A percentile compares a stretch with the other conserved stretches of the same genome.
Conservation (phyloP, 2,329 filamentous ascomycete species). For the Aspergillus viridinutans region DNA sequence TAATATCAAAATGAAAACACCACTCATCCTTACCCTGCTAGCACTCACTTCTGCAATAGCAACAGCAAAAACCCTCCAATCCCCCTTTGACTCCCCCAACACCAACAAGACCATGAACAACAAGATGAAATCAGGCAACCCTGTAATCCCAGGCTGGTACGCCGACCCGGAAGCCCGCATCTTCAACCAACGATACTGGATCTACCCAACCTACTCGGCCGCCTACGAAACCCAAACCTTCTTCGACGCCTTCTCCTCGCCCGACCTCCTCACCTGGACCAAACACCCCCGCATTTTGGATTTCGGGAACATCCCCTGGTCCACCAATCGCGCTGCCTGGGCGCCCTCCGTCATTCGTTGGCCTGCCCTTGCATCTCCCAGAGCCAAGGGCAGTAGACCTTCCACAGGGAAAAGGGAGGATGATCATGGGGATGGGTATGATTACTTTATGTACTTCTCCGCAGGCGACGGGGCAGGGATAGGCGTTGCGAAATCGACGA, state of each 20-base stretch:
- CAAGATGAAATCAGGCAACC: slow-evolving; percentile 32
- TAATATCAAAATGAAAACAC: not conserved
- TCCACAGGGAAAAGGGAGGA: no score
- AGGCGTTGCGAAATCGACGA: slow-evolving; percentile 38
- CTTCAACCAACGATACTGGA: slow-evolving; percentile 45
- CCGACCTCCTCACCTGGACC: slow-evolving; percentile 48
- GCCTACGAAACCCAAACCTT: slow-evolving; percentile 47
- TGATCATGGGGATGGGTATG: slow-evolving; percentile 17
- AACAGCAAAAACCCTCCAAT: not conserved
- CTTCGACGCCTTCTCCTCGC: slow-evolving; percentile 50
- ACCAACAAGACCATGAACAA: not conserved
- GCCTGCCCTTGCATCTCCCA: not conserved
- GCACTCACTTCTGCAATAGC: not conserved
- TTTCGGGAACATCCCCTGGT: slow-evolving; percentile 41
- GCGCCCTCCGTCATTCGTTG: slow-evolving; percentile 43
- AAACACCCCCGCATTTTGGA: slow-evolving; percentile 45
- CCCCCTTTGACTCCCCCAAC: not conserved
- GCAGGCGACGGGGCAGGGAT: slow-evolving; percentile 48
- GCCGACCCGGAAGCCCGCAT: slow-evolving; percentile 49
- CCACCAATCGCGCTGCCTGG: slow-evolving; percentile 44
- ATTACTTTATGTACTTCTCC: slow-evolving; percentile 50
- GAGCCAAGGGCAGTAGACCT: no score
- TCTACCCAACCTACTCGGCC: slow-evolving; percentile 47
- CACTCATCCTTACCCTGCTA: slow-evolving; percentile 1
- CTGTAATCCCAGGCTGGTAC: slow-evolving; percentile 49